Conservation (phyloP, 768 basidiomycete species). For the Tulasnella sp. region DNA sequence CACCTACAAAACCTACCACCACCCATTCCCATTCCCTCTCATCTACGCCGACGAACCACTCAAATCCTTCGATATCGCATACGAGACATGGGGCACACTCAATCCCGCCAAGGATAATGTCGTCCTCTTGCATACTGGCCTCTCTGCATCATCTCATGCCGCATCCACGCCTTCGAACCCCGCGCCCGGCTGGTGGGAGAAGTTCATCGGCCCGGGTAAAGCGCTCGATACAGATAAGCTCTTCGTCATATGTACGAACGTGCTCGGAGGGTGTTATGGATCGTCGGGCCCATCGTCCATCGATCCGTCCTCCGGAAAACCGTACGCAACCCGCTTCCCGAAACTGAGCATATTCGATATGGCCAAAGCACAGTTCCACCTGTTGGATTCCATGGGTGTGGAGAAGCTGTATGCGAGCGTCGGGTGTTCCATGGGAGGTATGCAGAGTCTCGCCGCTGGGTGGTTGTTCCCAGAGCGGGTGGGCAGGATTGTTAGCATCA, state of each 20-base stretch:
- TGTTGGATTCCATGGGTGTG: slow-evolving; percentile 77
- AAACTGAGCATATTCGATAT: slow-evolving; percentile 92
- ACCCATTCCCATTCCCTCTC: slow-evolving; percentile 50
- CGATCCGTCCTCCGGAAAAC: slow-evolving; percentile 39
- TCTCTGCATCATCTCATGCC: slow-evolving; percentile 92
- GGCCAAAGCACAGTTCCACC: slow-evolving; percentile 82
- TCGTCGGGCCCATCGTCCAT: slow-evolving; percentile 87
- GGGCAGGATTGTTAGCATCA: slow-evolving; percentile 84
- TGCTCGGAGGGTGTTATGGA: slow-evolving; percentile 94
- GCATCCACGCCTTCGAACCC: slow-evolving; percentile 69
- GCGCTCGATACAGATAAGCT: slow-evolving; percentile 86
- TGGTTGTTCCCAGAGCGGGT: slow-evolving; percentile 86
- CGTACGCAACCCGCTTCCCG: slow-evolving; percentile 84
- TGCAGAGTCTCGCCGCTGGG: slow-evolving; percentile 94
- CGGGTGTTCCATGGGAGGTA: slow-evolving; percentile 93
- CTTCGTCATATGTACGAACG: slow-evolving; percentile 93
- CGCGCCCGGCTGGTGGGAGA: slow-evolving; percentile 94
- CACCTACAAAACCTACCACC: slow-evolving; percentile 60
- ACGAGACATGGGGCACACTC: slow-evolving; percentile 96
- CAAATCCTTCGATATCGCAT: slow-evolving; percentile 74
- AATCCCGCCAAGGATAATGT: slow-evolving; percentile 69
- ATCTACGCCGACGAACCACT: slow-evolving; percentile 46
- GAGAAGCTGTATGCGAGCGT: slow-evolving; percentile 84
- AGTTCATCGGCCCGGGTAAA: slow-evolving; percentile 92
- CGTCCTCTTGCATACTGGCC: slow-evolving; percentile 90